A percentile compares a stretch with the other conserved stretches of the same genome.
phyloP scores from a whole-genome alignment of 371 early-diverging fungal genomes.

The Capillidium heterosporum region DNA sequence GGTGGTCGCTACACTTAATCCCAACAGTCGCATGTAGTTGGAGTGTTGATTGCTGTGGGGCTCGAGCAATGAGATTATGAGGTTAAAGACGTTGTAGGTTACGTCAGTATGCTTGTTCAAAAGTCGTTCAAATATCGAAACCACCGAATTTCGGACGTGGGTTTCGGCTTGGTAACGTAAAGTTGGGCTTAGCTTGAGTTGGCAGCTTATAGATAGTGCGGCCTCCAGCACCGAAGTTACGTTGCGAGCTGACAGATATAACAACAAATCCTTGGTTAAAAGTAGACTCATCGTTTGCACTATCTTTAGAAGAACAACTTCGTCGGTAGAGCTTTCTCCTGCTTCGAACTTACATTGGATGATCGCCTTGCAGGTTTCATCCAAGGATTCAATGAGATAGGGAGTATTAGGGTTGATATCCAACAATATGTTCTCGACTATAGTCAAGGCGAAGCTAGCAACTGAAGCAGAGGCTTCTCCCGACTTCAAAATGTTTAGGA shows the following conservation, averaged over 20 bases:
- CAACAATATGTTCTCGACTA: neutral
- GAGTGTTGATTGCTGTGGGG: slow-evolving; percentile 81
- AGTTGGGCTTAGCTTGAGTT: neutral
- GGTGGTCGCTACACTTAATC: slow-evolving; percentile 53
- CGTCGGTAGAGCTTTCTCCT: slow-evolving; percentile 80
- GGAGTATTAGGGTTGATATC: slow-evolving; percentile 17
- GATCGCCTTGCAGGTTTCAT: slow-evolving; percentile 53
- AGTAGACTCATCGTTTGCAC: slow-evolving; percentile 20
- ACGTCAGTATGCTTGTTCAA: neutral
- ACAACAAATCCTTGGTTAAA: neutral
- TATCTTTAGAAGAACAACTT: slow-evolving; percentile 76
- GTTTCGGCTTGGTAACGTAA: neutral
- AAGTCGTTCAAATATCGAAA: neutral
- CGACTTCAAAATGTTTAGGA: neutral
- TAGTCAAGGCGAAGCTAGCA: neutral
- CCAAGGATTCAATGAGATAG: slow-evolving; percentile 44
- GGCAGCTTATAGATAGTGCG: neutral
- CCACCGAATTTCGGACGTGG: neutral
- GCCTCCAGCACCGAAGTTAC: neutral
- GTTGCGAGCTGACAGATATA: neutral
- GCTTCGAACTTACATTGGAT: slow-evolving; percentile 91
- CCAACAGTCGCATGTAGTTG: slow-evolving; percentile 79
- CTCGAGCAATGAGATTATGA: slow-evolving; percentile 70
- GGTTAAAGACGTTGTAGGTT: neutral
- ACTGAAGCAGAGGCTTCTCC: neutral